Conservation (phyloP, 2,329 filamentous ascomycete species). For the Anisogramma anomala region DNA sequence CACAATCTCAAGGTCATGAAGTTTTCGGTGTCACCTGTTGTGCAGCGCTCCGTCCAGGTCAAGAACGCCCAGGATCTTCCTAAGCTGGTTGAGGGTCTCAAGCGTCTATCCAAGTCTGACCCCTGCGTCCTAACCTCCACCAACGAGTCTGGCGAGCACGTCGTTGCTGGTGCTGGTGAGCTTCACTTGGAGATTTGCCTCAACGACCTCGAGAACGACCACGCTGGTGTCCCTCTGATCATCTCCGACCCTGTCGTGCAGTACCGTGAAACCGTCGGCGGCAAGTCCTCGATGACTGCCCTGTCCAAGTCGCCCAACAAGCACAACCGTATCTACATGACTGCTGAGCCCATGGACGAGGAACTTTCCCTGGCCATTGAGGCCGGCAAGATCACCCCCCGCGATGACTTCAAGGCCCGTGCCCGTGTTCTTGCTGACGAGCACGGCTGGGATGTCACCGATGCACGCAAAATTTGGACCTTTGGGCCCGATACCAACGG, state of each 20-base stretch:
- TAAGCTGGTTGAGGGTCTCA: slow-evolving; percentile 99
- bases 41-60: slow-evolving; percentile 96
- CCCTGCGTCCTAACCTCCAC: slow-evolving; percentile 92
- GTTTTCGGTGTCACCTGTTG: slow-evolving; percentile 99
- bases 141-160: slow-evolving; percentile 90
- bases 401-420: slow-evolving; percentile 98
- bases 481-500: slow-evolving; percentile 97
- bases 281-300: slow-evolving; percentile 82
- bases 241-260: slow-evolving; percentile 97
- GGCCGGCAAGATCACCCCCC: slow-evolving; percentile 77
- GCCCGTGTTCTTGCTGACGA: slow-evolving; percentile 94
- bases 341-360: slow-evolving; percentile 81
- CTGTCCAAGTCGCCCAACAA: slow-evolving; percentile 99
- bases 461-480: slow-evolving; percentile 99
- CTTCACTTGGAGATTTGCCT: slow-evolving; percentile 99
- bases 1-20: slow-evolving; percentile 99
- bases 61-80: slow-evolving; percentile 99
- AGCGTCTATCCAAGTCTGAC: slow-evolving; percentile 99
- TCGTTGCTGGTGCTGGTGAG: slow-evolving; percentile 98
- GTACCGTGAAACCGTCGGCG: slow-evolving; percentile 92
- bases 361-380: slow-evolving; percentile 88
- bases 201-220: slow-evolving; percentile 99
- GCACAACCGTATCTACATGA: slow-evolving; percentile 99
- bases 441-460: slow-evolving; percentile 97
- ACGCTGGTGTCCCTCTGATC: slow-evolving; percentile 94